A percentile compares a stretch with the other conserved stretches of the same genome.
These are phyloP conservation scores for Eutrema yunnanense DNA, from an alignment of 345 rosid genomes.

Conservation along the genomic window DNA sequence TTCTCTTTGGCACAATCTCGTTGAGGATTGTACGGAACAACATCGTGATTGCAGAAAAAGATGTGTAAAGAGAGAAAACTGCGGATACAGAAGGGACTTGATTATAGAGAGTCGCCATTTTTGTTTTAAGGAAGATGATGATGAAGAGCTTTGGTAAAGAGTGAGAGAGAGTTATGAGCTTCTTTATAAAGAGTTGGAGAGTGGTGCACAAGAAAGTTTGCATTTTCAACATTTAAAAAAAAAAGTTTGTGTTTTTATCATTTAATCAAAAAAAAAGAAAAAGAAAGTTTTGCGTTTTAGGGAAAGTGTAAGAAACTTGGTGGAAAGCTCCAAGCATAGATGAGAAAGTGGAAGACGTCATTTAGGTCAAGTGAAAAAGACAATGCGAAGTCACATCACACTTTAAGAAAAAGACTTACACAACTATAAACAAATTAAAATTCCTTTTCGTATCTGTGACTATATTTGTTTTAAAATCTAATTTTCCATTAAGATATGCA, in stretches of 20 bases:
- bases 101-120: slow-evolving; percentile 23
- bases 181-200: background rate
- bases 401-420: background rate
- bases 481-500: background rate
- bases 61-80: slow-evolving; percentile 28
- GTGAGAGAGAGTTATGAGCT: background rate
- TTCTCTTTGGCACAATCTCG: slow-evolving; percentile 24
- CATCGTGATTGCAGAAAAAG: slow-evolving; percentile 31
- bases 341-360: slow-evolving; percentile 29
- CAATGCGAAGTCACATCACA: slow-evolving; percentile 12
- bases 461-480: background rate
- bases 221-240: background rate
- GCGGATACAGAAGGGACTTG: slow-evolving; percentile 30
- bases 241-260: background rate
- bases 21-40: slow-evolving; percentile 27
- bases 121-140: background rate
- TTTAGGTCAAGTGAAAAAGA: slow-evolving; percentile 20
- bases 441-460: background rate
- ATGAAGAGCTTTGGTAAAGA: background rate
- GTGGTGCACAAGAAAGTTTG: slow-evolving; percentile 8
- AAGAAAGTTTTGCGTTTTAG: background rate
- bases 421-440: background rate
- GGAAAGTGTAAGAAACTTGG: slow-evolving; percentile 14
- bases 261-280: background rate
- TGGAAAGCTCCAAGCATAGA: slow-evolving; percentile 12